Conservation (phyloP, 805 yeast genomes). For the Yarrowia hollandica region DNA sequence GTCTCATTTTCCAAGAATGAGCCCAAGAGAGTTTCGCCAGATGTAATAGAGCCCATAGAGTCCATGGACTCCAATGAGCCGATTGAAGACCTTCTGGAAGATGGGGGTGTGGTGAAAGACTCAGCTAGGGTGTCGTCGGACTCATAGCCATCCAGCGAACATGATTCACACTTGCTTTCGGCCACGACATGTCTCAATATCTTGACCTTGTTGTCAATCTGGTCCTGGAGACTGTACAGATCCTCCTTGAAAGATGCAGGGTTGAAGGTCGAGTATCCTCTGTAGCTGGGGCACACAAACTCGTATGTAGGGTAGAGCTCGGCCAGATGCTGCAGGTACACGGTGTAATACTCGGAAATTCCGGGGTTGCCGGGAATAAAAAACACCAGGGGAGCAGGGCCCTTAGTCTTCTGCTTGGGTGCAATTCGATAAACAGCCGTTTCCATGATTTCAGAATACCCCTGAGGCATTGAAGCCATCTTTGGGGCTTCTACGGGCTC, state of each 20-base stretch:
- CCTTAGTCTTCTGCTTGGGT: conserved; percentile 3
- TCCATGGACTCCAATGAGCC: background rate
- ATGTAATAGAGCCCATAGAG: background rate
- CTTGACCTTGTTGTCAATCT: conserved; percentile 57
- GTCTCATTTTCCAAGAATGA: conserved; percentile 14
- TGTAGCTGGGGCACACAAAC: conserved; percentile 62
- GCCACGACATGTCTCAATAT: conserved; percentile 46
- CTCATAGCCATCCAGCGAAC: conserved; percentile 4
- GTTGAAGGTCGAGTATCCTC: conserved; percentile 49
- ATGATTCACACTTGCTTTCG: conserved; percentile 2
- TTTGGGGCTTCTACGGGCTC: conserved; percentile 10
- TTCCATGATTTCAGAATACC: conserved; percentile 17
- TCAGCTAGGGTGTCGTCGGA: conserved; percentile 10
- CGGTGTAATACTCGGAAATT: conserved; percentile 60
- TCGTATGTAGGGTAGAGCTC: conserved; percentile 49
- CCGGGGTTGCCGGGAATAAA: conserved; percentile 83
- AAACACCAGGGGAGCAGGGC: conserved; percentile 47
- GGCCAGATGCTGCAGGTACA: conserved; percentile 51
- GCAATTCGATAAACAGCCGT: conserved; percentile 17
- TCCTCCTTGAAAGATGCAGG: conserved; percentile 19
- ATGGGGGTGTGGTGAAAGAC: background rate
- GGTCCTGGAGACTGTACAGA: conserved; percentile 48
- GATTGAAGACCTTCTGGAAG: conserved; percentile 9
- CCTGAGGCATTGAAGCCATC: conserved; percentile 4
- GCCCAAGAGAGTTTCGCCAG: conserved; percentile 12